Evolutionary conservation across 257 asterid species (phyloP), one percentile per base, ranked within the genome.

Genomic region (Penstemon barbatus): DNA sequence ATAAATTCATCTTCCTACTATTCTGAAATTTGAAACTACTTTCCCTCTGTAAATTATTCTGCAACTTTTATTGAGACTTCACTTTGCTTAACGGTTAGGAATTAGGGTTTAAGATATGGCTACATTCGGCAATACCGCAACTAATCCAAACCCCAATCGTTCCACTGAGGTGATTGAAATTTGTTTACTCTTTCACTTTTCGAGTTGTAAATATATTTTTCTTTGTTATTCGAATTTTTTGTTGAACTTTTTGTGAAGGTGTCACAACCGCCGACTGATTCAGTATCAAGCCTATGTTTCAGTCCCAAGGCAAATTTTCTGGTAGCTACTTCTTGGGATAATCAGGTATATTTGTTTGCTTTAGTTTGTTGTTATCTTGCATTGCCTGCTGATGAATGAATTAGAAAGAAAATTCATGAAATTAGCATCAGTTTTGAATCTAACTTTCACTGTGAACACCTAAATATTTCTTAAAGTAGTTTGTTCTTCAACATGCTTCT

Each of bases 251-350:
- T 69, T 45, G 13, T 59, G 62, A 37, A 78, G 98, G 95, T 92
- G 57, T 75, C 65, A 48, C 93, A 90, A 66, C 92, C 98, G 66
- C 98, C 98, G 7, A 71, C 66, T 69, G 97, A 92, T 77, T 83
- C 95, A 25, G 87, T 90, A 7, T 90, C 98, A 45, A 93, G 98
- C 80, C 81, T 93, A 74, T 45, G 81, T 70, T 93, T 93, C 71
- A 90, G 97, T 78, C 96, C 98, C 5, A 85, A 84, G 82, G 97
- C 96, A 8, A 88, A 93, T 69, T 73, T 76, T 51, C 76, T 93
- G 44, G 87, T 88, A 41, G 98, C 95, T 43, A 84, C 94, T 58
- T 90, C 97, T 13, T 93, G 98, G 98, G 98, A 93, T 83, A 93
- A 88, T 72, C 98, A 93, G 96, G 98, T 88, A 68, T 15, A 7